Base-by-base conservation (phyloP, 2,329 filamentous ascomycete species). In the Arachnomyces sp. region DNA sequence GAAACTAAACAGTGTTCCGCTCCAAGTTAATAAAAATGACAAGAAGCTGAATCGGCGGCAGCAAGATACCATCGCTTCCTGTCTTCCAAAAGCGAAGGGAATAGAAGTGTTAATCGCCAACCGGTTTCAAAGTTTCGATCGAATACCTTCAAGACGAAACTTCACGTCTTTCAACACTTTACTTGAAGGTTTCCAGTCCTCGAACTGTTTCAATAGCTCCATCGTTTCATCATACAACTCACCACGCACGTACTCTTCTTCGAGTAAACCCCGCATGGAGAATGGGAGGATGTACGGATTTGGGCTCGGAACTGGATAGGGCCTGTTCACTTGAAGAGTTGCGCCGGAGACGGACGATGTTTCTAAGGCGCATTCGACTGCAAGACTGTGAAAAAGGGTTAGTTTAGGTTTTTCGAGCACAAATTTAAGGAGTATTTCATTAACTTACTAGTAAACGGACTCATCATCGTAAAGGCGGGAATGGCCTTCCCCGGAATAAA, bases 151-250 rank as follows among this genome's bases (percentile, higher is more conserved):
- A 14, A 98, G 70, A 46, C 92, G 75, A 63, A 93, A 96, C 63
- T 94, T 94, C 34, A 98, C 89, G 63, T 98, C 92, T 66, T 92
- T 95, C 43, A 98, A 66, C 32, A 85, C 85, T 67, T 96, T 98
- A 6, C 82, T 94, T 0, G 72, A 74, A 1, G 92, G 92, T 56
- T 84, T 89, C 92, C 92, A 98, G 39, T 86, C 80, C 59, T 96
- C 89, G 62, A 96, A 98, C 61, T 94, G 80, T 44, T 71, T 72
- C n/a, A 98, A 68, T 37, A 98, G 63, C 55, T 87, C 77, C 44
- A 77, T 76, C 5, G 86, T 87, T 65, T 98, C 92, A 2, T 73
- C 66, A 25, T 78, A 78, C 13, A 94, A 66, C 56, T 93, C 84
- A 15, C 78, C 85, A 60, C 84, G 88, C 16, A 96, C 90, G 54